Percentiles rank a stretch among this genome's conserved stretches.
These are phyloP conservation scores for Paraphaeosphaeria sporulosa DNA, from an alignment of 2,329 filamentous ascomycete genomes.

Conservation along the genomic window DNA sequence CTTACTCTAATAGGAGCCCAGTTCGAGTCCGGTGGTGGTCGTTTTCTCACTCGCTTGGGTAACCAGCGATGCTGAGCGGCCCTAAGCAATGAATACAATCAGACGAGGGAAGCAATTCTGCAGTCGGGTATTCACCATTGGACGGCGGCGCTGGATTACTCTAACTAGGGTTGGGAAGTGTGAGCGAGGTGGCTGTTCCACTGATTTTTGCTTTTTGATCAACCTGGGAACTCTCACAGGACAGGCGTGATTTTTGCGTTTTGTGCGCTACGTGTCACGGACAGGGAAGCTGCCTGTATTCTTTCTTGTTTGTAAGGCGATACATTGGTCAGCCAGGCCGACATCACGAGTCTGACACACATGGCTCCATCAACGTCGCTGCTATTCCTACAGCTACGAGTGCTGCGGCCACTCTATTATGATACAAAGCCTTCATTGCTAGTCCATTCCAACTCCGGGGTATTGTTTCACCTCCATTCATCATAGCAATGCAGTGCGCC, in stretches of 20 bases:
- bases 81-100: constrained; percentile 53
- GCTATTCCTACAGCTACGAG: constrained; percentile 22
- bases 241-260: background rate
- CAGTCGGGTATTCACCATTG: constrained; percentile 51
- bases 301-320: too few relatives aligned
- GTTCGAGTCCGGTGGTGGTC: constrained; percentile 53
- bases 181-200: constrained; percentile 47
- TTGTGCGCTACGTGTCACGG: background rate
- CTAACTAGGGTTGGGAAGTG: constrained; percentile 45
- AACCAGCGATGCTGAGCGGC: constrained; percentile 52
- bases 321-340: background rate
- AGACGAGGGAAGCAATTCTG: constrained; percentile 54
- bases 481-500: constrained; percentile 25
- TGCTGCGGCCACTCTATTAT: constrained; percentile 7
- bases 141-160: constrained; percentile 53
- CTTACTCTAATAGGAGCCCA: constrained; percentile 48
- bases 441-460: constrained; percentile 18
- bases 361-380: background rate
- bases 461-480: constrained; percentile 21
- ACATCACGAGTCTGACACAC: background rate
- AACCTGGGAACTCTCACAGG: background rate
- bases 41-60: constrained; percentile 48
- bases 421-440: constrained; percentile 17
- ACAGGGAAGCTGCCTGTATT: too few relatives aligned
- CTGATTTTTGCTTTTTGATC: constrained; percentile 34